Evolutionary conservation across 2,329 filamentous ascomycete genomes (phyloP).

Genomic region (Colletotrichum phormii): DNA sequence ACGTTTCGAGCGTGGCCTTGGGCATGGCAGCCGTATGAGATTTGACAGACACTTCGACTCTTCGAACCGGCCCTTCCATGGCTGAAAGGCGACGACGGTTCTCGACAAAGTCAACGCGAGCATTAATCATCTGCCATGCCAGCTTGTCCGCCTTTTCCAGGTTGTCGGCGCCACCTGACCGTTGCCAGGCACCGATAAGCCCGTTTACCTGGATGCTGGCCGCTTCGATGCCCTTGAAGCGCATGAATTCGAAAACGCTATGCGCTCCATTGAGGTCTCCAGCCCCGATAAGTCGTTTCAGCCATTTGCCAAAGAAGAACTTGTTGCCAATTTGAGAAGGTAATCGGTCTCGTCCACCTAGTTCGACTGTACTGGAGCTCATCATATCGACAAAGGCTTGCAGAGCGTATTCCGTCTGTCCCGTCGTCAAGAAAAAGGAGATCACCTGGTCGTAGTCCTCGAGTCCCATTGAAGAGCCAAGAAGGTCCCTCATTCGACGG

Average conservation of each 20-base stretch:
- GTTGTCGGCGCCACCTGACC: conserved; percentile 66
- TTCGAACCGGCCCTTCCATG: conserved; percentile 42
- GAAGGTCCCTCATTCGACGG: conserved; percentile 68
- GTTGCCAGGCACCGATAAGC: conserved; percentile 82
- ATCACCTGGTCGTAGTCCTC: conserved; percentile 82
- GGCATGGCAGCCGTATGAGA: conserved; percentile 51
- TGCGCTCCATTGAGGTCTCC: conserved; percentile 77
- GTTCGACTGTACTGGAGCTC: conserved; percentile 67
- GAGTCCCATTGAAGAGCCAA: conserved; percentile 73
- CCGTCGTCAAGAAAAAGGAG: conserved; percentile 75
- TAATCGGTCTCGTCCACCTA: conserved; percentile 55
- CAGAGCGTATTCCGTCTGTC: conserved; percentile 75
- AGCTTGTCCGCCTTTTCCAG: conserved; percentile 73
- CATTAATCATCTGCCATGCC: conserved; percentile 81
- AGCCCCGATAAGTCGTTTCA: conserved; percentile 83
- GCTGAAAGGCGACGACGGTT: conserved; percentile 50
- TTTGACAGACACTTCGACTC: conserved; percentile 39
- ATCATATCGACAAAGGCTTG: conserved; percentile 92
- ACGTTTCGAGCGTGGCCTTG: conserved; percentile 80
- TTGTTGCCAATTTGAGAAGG: conserved; percentile 72
- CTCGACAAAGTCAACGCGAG: conserved; percentile 73
- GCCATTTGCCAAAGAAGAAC: conserved; percentile 90
- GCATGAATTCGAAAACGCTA: conserved; percentile 81
- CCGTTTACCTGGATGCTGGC: conserved; percentile 84
- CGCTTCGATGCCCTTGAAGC: conserved; percentile 73